Evolutionary conservation across 106 monocot species (phyloP), one percentile per base, ranked within the genome.

Genomic region (Apostasia ramifera): DNA sequence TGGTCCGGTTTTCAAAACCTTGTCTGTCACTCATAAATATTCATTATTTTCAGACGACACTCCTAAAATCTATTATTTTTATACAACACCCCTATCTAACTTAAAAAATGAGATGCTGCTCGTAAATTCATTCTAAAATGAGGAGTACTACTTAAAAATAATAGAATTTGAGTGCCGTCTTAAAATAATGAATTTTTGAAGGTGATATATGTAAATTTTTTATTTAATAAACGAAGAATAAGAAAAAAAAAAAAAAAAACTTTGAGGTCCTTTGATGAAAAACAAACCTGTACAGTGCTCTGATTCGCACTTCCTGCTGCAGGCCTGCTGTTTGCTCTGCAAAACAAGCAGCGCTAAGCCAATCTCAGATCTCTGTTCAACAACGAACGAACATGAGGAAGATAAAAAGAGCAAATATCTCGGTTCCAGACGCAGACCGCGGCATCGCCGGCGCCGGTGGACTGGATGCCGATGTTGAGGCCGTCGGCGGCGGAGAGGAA

Each of bases 301-400:
- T 0, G 87, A 87, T 38, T 87, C 87, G 40, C 87, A 87, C 42
- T 53, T 87, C 51, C 75, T 77, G 70, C 87, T 87, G 75, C 87
- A 87, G 13, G 71, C 47, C 55, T 75, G 68, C 58, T 63, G 53
- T 61, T 77, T 66, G 59, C 55, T 76, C 76, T 6, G 26, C 6
- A 2, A 60, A 7, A 52, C 42, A 54, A 1, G 26, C 8, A 73
- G 8, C 53, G 3, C 3, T 6, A 41, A 38, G 37, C 6, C n/a
- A 7, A 53, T 11, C 14, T 37, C 26, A 26, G 47, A 39, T 42
- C 12, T 9, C 3, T 15, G 40, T 3, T 1, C 8, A 55, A 77
- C 26, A 26, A 56, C 9, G 3, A 46, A 8, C 67, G 44, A 40
- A 10, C 26, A 40, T 8, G 10, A 11, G 3, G 44, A 26, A 44